Conservation (phyloP, 164 flowering plant genomes). For the Santalum album region DNA sequence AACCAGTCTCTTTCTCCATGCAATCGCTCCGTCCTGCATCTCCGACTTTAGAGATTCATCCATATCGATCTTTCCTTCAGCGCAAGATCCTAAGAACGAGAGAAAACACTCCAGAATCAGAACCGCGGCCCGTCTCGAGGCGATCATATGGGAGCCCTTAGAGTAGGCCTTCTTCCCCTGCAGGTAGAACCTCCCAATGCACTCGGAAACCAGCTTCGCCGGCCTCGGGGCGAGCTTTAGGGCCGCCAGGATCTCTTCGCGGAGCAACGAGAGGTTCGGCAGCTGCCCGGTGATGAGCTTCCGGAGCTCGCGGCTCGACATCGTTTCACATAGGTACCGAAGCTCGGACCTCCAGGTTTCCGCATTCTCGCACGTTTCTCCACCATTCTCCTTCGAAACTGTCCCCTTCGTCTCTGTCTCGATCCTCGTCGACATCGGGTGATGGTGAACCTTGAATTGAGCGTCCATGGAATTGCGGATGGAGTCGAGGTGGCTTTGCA, state of each 20-base stretch:
- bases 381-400: neutral
- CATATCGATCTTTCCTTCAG: constrained; percentile 3
- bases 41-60: constrained; percentile 24
- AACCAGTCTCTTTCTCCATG: constrained; percentile 43
- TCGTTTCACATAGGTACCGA: constrained; percentile 20
- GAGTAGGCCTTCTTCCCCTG: constrained; percentile 43
- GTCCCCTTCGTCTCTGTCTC: neutral
- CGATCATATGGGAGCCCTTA: constrained; percentile 29
- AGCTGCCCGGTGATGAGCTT: constrained; percentile 23
- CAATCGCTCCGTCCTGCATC: constrained; percentile 27
- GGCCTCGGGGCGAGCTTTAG: constrained; percentile 31
- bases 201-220: constrained; percentile 35
- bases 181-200: constrained; percentile 39
- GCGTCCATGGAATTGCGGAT: constrained; percentile 19
- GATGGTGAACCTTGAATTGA: neutral
- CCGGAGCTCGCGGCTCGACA: constrained; percentile 30
- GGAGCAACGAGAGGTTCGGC: constrained; percentile 18
- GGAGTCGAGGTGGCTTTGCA: constrained; percentile 36
- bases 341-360: constrained; percentile 19
- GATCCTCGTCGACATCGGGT: neutral
- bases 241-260: constrained; percentile 34
- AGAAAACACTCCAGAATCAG: constrained; percentile 33
- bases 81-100: constrained; percentile 12
- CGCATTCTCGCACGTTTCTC: neutral
- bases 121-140: constrained; percentile 28